Conservation (phyloP, 805 yeast species). For the Ogataea minuta region DNA sequence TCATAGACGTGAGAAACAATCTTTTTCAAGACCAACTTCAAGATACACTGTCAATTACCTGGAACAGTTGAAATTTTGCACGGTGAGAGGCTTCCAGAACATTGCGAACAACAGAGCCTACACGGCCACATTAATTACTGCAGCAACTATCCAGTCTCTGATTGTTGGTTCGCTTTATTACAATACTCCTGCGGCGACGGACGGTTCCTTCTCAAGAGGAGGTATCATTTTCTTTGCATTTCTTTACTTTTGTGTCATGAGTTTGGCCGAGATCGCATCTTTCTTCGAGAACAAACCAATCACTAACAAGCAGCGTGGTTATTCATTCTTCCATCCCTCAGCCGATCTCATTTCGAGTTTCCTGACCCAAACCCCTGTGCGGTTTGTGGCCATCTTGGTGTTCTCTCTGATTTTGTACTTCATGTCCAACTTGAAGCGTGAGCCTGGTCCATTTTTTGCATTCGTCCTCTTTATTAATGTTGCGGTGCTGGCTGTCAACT, state of each 20-base stretch:
- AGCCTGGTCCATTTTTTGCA: conserved; percentile 56
- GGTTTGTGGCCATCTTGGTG: conserved; percentile 47
- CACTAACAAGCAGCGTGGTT: conserved; percentile 61
- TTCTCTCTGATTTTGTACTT: conserved; percentile 50
- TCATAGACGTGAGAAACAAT: conserved; percentile 38
- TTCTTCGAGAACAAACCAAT: conserved; percentile 62
- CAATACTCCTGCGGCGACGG: conserved; percentile 47
- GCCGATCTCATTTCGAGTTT: conserved; percentile 61
- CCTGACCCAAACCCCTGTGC: conserved; percentile 56
- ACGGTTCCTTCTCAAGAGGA: conserved; percentile 61
- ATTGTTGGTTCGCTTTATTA: conserved; percentile 61
- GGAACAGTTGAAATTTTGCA: conserved; percentile 51
- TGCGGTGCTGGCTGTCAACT: conserved; percentile 44
- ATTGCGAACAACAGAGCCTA: conserved; percentile 56
- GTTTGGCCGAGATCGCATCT: conserved; percentile 59
- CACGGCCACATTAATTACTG: conserved; percentile 46
- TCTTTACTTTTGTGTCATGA: conserved; percentile 57
- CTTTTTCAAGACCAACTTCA: conserved; percentile 38
- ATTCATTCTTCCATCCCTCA: conserved; percentile 60
- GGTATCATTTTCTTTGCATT: conserved; percentile 62
- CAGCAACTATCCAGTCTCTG: conserved; percentile 55
- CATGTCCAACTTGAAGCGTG: conserved; percentile 48
- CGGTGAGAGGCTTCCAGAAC: conserved; percentile 52
- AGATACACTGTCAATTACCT: conserved; percentile 41
- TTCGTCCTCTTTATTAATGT: conserved; percentile 41